Evolutionary conservation across 2,329 filamentous ascomycete species (phyloP), one percentile per base, ranked within the genome.

Genomic region (Meredithiella fracta): DNA sequence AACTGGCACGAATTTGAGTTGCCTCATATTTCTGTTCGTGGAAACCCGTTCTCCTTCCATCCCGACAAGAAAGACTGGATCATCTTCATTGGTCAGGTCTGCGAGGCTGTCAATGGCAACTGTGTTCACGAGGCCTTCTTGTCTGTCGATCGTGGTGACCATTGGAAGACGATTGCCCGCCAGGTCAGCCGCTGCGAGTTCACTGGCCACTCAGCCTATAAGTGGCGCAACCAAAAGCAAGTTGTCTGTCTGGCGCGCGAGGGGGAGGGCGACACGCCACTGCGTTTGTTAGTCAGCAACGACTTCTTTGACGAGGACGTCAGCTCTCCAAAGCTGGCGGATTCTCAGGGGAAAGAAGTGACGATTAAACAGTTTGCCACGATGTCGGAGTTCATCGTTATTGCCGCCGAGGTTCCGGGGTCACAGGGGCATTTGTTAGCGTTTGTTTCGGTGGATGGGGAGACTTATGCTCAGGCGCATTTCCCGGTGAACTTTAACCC

Each of bases 301-400:
- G 82, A 94, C 63, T 88, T 83, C 69, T 94, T 94, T 64, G 70
- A 72, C 11, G 76, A 82, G 54, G 75, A 80, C 60, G 53, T 62
- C 8, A 51, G 40, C 22, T 59, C 59, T 42, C 60, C 60, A 3
- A 71, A 72, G 14, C 72, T 79, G 22, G 75, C 80, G 58, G 81
- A 85, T 65, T 74, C 78, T 23, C 77, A 90, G 59, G 65, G 64
- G 29, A 64, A 66, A 1, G 77, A 89, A 58, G 65, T 64, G 23
- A 63, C 66, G 1, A 85, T 95, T 44, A 80, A 84, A 62, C 83
- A 85, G 62, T 97, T 94, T 68, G 91, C 89, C 1, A 94, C 85
- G 3, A 97, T 96, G 91, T 83, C 85, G 40, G 92, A 98, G 66
- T 98, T 95, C 67, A 92, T 98, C 64, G 80, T 98, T 40, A 84